Base-by-base conservation (phyloP, 2,329 filamentous ascomycete genomes). In the Apiospora marii region DNA sequence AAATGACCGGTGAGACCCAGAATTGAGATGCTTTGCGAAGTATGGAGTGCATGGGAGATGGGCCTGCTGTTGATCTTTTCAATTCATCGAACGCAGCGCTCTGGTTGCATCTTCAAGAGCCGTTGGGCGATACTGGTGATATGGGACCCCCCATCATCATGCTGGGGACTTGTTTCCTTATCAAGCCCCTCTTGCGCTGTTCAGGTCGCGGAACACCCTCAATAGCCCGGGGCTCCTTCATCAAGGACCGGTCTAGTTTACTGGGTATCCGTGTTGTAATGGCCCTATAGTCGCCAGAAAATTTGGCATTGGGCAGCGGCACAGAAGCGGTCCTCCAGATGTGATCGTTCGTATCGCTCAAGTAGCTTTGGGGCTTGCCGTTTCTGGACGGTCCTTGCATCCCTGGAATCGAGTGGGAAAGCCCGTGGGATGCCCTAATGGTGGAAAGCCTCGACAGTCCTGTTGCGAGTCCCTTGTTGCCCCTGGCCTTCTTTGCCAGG, bases 211-310 rank as follows among this genome's bases (percentile, higher is more conserved):
- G 95, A n/a, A 95, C 91, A 48, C 95, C 95, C 81, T 97, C 94
- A 51, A 98, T 96, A 74, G 94, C 91, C 72, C 95, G 90, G 43
- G 95, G 95, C 83, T 98, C 95, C 81, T 94, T 94, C 94, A 98
- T 98, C 67, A 98, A 86, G 19, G 91, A 89, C 4, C 92, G 89
- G 78, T 99, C 96, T 13, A 99, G 88, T 79, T 94, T 95, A 10
- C 94, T 91, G 6, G 96, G 96, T 49, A 94, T 91, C 76, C 91
- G 84, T 16, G 90, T 90, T 71, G 90, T 85, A 19, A 91, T 85
- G 44, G 86, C 83, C 73, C 87, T 86, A 82, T 92, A 92, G 76
- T 92, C 89, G 72, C 89, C 89, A 0, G 88, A 85, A 75, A 92
- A 91, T 76, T 89, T 91, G 70, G 88, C 87, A 75, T 86, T 88